phyloP scores from a whole-genome alignment of 2,329 filamentous ascomycete genomes.

The Trichophaea hybrida region DNA sequence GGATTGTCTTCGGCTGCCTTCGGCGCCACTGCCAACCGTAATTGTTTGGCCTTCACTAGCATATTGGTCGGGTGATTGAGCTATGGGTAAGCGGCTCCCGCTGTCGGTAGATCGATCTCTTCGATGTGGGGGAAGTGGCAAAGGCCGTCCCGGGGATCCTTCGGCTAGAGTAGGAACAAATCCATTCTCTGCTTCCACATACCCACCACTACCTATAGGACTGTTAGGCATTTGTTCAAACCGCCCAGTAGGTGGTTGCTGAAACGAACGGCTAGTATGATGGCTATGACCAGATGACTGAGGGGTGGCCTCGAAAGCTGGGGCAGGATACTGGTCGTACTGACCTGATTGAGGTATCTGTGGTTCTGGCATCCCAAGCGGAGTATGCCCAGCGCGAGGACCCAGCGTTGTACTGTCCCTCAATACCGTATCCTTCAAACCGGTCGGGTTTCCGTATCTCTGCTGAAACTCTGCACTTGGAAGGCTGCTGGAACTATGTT shows the following conservation, averaged over 20 bases:
- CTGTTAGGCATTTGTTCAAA: constrained; percentile 20
- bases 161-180: constrained; percentile 16
- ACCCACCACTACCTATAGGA: constrained; percentile 16
- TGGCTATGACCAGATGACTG: background rate
- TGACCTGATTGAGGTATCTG: background rate
- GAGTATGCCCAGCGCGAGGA: constrained; percentile 4
- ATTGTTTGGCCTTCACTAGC: constrained; percentile 16
- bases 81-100: constrained; percentile 12
- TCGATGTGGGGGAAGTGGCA: constrained; percentile 20
- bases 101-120: constrained; percentile 4
- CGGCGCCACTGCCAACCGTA: background rate
- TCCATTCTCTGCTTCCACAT: constrained; percentile 24
- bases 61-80: constrained; percentile 5
- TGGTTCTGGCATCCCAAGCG: constrained; percentile 13
- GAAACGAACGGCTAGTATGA: constrained; percentile 1
- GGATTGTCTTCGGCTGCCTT: constrained; percentile 28
- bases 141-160: constrained; percentile 16
- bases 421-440: constrained; percentile 10
- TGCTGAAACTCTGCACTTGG: background rate
- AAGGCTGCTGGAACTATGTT: constrained; percentile 2
- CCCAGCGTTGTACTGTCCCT: constrained; percentile 20
- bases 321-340: background rate
- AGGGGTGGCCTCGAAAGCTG: background rate
- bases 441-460: background rate
- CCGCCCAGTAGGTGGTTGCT: constrained; percentile 1